Evolutionary conservation across 73 alveolate species (phyloP), one percentile per base, ranked within the genome.

Genomic region (Chromera velia): DNA sequence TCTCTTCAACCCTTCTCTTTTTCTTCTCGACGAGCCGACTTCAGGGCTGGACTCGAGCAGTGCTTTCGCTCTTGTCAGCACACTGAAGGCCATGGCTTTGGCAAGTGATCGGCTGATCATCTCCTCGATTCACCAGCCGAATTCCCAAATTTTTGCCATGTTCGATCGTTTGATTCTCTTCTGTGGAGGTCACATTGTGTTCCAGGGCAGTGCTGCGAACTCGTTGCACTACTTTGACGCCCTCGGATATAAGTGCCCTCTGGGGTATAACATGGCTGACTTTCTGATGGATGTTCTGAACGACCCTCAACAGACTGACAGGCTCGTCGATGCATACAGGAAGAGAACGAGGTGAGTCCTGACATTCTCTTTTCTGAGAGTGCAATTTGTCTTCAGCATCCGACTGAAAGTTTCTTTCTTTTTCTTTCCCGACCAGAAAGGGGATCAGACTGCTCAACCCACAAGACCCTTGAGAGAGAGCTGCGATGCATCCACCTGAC

Each of bases 81-180:
- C 74, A 0, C 76, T 81, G 22, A 72, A 40, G 29, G 55, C 4
- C 22, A 40, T 40, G 55, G 55, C 55, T 40, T 4, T 40, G 92
- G 22, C 82, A 33, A 79, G 67, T 33, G 28, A 71, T 87, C 19
- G 32, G 82, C 72, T 33, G 28, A 71, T 87, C 19, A 72, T 87
- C 0, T 79, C 88, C 49, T 82, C 93, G 31, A 83, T 87, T 19
- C 93, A 87, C 73, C 72, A 75, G 76, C 93, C 93, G 31, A 47
- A 76, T 7, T 70, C 88, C 4, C 86, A 82, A 0, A 67, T 80
- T 7, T 65, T 65, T 65, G 69, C 71, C 34, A n/a, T 45, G 29
- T 84, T 84, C 70, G 81, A 84, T 67, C 68, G 87, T 32, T 64
- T 77, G 22, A 28, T 84, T 17, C 84, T 80, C 27, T 28, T 84